A percentile compares a stretch with the other conserved stretches of the same genome.
Conservation (phyloP, 2,329 filamentous ascomycete species). For the Neonectria ditissima region DNA sequence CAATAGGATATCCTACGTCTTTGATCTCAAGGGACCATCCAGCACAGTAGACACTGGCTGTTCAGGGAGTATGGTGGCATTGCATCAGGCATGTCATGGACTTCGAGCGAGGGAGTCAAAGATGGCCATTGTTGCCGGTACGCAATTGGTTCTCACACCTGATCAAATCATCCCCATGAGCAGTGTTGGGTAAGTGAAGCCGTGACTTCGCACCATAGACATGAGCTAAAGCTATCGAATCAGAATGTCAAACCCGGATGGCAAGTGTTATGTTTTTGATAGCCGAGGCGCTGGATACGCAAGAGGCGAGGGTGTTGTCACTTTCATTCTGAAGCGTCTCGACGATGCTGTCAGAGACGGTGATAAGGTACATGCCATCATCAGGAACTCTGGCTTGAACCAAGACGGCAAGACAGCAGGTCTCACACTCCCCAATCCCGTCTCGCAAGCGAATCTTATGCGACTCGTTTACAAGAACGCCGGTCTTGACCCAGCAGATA, state of each 20-base stretch:
- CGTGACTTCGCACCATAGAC: not conserved
- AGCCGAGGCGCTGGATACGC: slow-evolving; percentile 55
- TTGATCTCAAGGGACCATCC: slow-evolving; percentile 52
- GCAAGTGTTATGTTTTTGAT: slow-evolving; percentile 33
- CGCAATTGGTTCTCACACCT: slow-evolving; percentile 30
- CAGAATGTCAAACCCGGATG: slow-evolving; percentile 28
- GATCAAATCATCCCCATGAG: slow-evolving; percentile 31
- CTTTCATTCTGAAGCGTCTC: slow-evolving; percentile 55
- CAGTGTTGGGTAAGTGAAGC: slow-evolving; percentile 21
- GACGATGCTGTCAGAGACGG: slow-evolving; percentile 56
- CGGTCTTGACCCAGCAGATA: slow-evolving; percentile 38
- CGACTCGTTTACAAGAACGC: slow-evolving; percentile 45
- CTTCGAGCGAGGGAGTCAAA: slow-evolving; percentile 58
- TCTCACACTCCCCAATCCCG: slow-evolving; percentile 54
- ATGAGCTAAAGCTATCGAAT: not conserved
- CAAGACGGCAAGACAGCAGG: slow-evolving; percentile 36
- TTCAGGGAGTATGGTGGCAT: slow-evolving; percentile 50
- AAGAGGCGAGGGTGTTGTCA: slow-evolving; percentile 56
- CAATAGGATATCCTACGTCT: slow-evolving; percentile 53
- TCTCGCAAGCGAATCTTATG: slow-evolving; percentile 49
- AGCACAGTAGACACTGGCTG: slow-evolving; percentile 53
- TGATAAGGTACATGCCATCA: slow-evolving; percentile 49
- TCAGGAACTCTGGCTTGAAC: slow-evolving; percentile 47
- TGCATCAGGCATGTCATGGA: slow-evolving; percentile 44
- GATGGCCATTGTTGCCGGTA: slow-evolving; percentile 54